Evolutionary conservation across 352 stramenopile species (phyloP), one percentile per base, ranked within the genome.

Genomic region (Peronospora destructor): DNA sequence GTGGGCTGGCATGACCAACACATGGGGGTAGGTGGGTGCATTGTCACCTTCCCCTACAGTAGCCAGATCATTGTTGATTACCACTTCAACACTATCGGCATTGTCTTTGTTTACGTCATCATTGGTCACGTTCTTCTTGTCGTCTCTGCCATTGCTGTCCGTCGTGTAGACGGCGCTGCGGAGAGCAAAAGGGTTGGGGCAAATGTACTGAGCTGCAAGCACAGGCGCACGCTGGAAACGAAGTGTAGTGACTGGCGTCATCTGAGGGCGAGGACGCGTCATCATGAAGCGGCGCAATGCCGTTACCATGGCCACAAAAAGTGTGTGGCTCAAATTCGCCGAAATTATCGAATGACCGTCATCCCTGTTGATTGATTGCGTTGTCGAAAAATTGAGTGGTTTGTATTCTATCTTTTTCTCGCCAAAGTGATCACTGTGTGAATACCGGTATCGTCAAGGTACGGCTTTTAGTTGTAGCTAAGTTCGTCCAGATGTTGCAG

Each of bases 1-100:
- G 34, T 85, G 75, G 6, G 72, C 75, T 4, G 82, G 82, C 38
- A 93, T 82, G n/a, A 73, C 80, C 14, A 93, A 35, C 42, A 93
- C 79, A 41, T 91, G 77, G 11, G 79, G 77, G 49, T 81, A 86
- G 19, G 64, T 81, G 14, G 74, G 77, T 5, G 75, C 64, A 12
- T 85, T 68, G 41, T 88, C 77, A n/a, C 77, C 74, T 36, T 88
- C 77, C 16, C 74, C 66, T 2, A 88, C 59, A 0, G 66, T 70
- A 11, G 74, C 73, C n/a, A 88, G 58, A 11, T 73, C 73, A 16
- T 55, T 83, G 45, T 85, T 66, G n/a, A 68, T 61, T 30, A 88
- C 64, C 26, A 88, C 66, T 49, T 88, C 38, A 5, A 49, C 36
- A 10, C 54, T 57, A 0, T 57, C 44, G 11, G 32, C 53, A 0